Evolutionary conservation across 2,329 filamentous ascomycete genomes (phyloP).

Genomic region (Fusarium domesticum): DNA sequence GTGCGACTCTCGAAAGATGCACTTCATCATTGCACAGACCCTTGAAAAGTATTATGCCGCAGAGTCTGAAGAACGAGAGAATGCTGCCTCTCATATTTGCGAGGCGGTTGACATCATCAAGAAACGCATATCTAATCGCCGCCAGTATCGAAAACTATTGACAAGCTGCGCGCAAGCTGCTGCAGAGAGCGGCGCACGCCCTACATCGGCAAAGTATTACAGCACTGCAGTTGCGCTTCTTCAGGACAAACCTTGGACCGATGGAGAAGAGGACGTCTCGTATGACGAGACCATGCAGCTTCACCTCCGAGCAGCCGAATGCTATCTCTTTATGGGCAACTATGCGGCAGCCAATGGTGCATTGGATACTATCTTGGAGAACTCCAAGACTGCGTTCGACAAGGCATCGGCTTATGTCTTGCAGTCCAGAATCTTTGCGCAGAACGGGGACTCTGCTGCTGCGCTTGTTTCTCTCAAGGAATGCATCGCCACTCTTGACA

Average conservation of each 20-base stretch:
- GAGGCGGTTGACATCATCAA: conserved; percentile 74
- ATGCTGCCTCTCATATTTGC: conserved; percentile 77
- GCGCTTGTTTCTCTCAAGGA: conserved; percentile 69
- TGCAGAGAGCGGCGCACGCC: conserved; percentile 76
- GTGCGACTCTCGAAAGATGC: conserved; percentile 73
- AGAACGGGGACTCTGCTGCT: conserved; percentile 66
- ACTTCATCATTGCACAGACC: conserved; percentile 81
- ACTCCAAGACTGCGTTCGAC: conserved; percentile 70
- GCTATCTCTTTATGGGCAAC: conserved; percentile 75
- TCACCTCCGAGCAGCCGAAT: conserved; percentile 76
- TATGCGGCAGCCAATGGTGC: conserved; percentile 64
- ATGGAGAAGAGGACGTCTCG: conserved; percentile 65
- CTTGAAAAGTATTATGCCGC: conserved; percentile 68
- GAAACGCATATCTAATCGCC: conserved; percentile 55
- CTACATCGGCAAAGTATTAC: conserved; percentile 81
- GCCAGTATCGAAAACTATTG: conserved; percentile 70
- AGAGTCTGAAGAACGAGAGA: conserved; percentile 64
- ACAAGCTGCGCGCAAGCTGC: conserved; percentile 76
- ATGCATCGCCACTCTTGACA: conserved; percentile 67
- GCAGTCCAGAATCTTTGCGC: conserved; percentile 73
- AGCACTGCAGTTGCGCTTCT: conserved; percentile 73
- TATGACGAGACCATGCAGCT: conserved; percentile 85
- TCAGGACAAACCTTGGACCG: conserved; percentile 75
- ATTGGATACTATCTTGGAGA: conserved; percentile 66
- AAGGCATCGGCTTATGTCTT: conserved; percentile 83